Evolutionary conservation across 2,329 filamentous ascomycete species (phyloP).

Genomic region (Microcyclosporella mali): DNA sequence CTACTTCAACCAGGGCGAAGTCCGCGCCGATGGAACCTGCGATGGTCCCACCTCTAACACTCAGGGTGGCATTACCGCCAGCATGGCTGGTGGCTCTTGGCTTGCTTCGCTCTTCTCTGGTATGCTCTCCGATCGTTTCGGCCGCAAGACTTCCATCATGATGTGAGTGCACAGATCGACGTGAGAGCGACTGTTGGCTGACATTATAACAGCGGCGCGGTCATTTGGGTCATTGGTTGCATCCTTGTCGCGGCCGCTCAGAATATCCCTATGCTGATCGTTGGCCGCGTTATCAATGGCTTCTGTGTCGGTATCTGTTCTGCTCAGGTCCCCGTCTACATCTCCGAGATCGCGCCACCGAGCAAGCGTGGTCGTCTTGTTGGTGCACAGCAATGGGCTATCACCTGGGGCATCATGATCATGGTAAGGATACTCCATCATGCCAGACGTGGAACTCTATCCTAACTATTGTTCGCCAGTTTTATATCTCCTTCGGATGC

Average conservation of each 20-base stretch:
- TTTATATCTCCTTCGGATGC: slow-evolving; percentile 44
- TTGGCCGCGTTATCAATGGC: slow-evolving; percentile 65
- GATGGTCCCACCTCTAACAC: slow-evolving; percentile 48
- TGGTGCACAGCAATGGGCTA: slow-evolving; percentile 67
- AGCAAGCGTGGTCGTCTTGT: slow-evolving; percentile 59
- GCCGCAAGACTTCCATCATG: slow-evolving; percentile 50
- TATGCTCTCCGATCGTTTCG: slow-evolving; percentile 52
- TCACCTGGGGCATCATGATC: slow-evolving; percentile 44
- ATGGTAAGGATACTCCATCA: too few relatives aligned
- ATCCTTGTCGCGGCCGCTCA: slow-evolving; percentile 58
- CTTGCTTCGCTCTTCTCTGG: slow-evolving; percentile 57
- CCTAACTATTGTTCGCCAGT: too few relatives aligned
- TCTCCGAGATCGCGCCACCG: slow-evolving; percentile 58
- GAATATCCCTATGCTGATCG: slow-evolving; percentile 64
- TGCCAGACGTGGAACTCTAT: too few relatives aligned
- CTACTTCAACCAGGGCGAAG: slow-evolving; percentile 58
- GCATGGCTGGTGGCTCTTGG: slow-evolving; percentile 67
- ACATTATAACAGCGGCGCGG: slow-evolving; percentile 10
- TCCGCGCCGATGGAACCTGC: slow-evolving; percentile 34
- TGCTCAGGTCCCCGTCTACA: slow-evolving; percentile 63
- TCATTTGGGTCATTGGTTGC: slow-evolving; percentile 52
- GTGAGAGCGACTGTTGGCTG: slow-evolving; percentile 29
- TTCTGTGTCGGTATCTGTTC: slow-evolving; percentile 67
- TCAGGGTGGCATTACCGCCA: slow-evolving; percentile 64
- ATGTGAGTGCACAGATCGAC: neutral